Conservation (phyloP, 2,329 filamentous ascomycete genomes). For the Capronia americana region DNA sequence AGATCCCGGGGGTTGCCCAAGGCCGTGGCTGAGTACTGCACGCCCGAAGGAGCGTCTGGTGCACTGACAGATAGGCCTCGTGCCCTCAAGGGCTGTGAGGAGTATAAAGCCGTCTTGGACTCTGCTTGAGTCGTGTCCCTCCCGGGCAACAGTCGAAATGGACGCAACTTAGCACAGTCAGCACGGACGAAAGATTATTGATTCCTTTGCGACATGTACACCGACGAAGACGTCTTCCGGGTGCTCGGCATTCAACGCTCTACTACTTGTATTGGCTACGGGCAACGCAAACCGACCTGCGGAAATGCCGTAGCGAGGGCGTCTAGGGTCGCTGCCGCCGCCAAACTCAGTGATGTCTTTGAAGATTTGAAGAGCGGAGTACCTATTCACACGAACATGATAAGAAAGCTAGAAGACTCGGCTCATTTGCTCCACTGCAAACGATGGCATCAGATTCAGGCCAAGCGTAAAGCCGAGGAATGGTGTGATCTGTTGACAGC, state of each 20-base stretch:
- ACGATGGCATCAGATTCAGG: neutral
- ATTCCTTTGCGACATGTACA: neutral
- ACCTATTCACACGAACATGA: neutral
- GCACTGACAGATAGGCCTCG: neutral
- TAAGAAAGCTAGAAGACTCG: neutral
- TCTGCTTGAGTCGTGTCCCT: neutral
- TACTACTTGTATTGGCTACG: neutral
- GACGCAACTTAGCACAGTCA: neutral
- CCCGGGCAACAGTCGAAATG: neutral
- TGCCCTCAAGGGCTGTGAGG: neutral
- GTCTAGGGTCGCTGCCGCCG: neutral
- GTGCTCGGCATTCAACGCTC: slow-evolving; percentile 1
- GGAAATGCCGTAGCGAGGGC: neutral
- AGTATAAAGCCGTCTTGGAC: neutral
- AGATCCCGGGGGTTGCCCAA: neutral
- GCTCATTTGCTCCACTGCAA: neutral
- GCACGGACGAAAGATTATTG: neutral
- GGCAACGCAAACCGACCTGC: neutral
- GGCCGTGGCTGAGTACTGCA: neutral
- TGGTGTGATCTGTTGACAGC: neutral
- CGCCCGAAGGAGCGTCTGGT: neutral
- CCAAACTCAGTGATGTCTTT: neutral
- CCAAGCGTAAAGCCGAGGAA: neutral
- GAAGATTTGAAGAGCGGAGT: neutral
- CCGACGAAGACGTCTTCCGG: neutral